phyloP scores from a whole-genome alignment of 1,139 yeast genomes.

The Pichia sp. region DNA sequence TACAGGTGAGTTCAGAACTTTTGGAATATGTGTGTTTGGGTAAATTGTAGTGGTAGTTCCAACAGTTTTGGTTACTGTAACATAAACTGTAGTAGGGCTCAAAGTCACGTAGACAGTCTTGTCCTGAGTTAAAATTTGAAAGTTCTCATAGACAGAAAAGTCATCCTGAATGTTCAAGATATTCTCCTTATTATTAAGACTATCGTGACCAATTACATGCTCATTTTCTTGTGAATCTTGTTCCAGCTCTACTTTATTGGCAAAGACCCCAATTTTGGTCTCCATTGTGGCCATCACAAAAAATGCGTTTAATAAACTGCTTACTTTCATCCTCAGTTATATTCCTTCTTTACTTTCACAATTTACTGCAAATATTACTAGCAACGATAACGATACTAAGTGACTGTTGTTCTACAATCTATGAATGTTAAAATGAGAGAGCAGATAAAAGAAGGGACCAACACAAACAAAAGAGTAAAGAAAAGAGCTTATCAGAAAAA shows the following conservation, averaged over 20 bases:
- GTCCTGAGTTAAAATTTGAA: conserved; percentile 9
- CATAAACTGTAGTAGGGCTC: conserved; percentile 23
- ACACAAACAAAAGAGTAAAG: background rate
- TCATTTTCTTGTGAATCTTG: background rate
- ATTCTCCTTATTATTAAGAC: conserved; percentile 2
- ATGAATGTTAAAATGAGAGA: background rate
- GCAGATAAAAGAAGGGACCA: background rate
- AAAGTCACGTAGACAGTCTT: conserved; percentile 26
- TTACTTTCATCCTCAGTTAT: background rate
- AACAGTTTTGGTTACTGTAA: conserved; percentile 25
- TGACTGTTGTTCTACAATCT: background rate
- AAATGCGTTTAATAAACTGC: background rate
- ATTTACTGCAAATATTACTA: background rate
- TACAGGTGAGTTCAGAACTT: background rate
- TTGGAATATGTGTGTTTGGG: background rate
- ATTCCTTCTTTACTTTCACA: background rate
- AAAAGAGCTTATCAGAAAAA: background rate
- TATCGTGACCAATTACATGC: conserved; percentile 5
- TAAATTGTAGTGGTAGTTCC: background rate
- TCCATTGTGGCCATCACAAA: background rate
- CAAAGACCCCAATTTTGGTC: background rate
- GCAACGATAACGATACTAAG: background rate
- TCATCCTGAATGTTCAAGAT: conserved; percentile 10
- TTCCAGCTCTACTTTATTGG: background rate
- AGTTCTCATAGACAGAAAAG: conserved; percentile 5